These are phyloP conservation scores for Sanghuangporus baumii DNA, from an alignment of 1,284 basidiomycete genomes.

Conservation along the genomic window DNA sequence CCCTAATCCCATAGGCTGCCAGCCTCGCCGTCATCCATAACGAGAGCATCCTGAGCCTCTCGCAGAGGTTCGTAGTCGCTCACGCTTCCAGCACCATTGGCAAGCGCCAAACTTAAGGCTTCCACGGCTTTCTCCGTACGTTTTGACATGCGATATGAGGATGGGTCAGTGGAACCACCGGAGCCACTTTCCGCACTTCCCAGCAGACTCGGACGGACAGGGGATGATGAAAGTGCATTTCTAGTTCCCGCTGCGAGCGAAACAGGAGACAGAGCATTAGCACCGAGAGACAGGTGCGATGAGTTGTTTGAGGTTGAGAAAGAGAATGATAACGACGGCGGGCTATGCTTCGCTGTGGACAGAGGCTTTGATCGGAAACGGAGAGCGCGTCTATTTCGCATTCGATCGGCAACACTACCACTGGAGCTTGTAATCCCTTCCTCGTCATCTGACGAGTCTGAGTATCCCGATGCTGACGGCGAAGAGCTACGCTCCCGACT, in stretches of 20 bases:
- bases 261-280: background rate
- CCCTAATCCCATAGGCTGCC: constrained; percentile 60
- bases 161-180: background rate
- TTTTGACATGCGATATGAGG: background rate
- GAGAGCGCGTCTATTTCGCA: background rate
- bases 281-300: constrained; percentile 21
- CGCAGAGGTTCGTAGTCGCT: constrained; percentile 55
- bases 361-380: background rate
- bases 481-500: constrained; percentile 8
- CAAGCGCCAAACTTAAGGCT: constrained; percentile 56
- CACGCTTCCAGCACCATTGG: constrained; percentile 63
- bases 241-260: background rate
- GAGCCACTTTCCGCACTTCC: background rate
- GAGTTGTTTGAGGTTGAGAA: constrained; percentile 20
- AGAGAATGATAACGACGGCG: constrained; percentile 21
- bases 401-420: background rate
- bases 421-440: constrained; percentile 1
- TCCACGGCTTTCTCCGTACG: constrained; percentile 38
- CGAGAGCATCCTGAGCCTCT: constrained; percentile 33
- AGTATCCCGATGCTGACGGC: constrained; percentile 2
- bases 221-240: background rate
- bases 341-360: background rate
- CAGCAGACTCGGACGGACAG: background rate
- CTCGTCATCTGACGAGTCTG: constrained; percentile 11
- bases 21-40: constrained; percentile 40